These are phyloP conservation scores for Vitis hybrid DNA, from an alignment of 177 flowering plant genomes.

Conservation along the genomic window DNA sequence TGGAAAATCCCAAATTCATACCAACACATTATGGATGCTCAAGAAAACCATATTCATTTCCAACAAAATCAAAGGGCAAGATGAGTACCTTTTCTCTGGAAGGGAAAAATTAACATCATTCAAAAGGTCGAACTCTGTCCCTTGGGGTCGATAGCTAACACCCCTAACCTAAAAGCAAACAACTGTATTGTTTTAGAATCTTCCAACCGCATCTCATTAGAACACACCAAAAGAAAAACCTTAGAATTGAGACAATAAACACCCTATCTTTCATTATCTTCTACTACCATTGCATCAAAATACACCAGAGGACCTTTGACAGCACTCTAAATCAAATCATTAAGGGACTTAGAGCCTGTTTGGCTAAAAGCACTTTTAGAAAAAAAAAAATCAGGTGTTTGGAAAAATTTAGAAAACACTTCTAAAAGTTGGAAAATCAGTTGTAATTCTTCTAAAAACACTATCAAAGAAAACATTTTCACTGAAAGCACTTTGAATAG, in stretches of 20 bases:
- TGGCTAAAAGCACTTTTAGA: no score
- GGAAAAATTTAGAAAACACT: no score
- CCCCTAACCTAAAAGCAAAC: slow-evolving; percentile 56
- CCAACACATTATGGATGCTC: not conserved
- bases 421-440: no score
- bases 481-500: no score
- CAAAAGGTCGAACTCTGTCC: slow-evolving; percentile 73
- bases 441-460: no score
- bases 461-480: no score
- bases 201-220: not conserved
- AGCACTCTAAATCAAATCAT: not conserved
- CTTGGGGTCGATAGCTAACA: slow-evolving; percentile 77
- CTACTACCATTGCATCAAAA: not conserved
- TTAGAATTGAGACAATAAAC: not conserved
- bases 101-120: slow-evolving; percentile 71
- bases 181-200: slow-evolving; percentile 7
- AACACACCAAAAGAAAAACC: not conserved
- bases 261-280: not conserved
- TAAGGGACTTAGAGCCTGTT: not conserved
- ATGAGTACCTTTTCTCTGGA: slow-evolving; percentile 69
- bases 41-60: not conserved
- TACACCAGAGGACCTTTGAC: not conserved
- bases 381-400: no score
- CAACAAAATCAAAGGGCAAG: not conserved
- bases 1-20: not conserved